Base-by-base conservation (phyloP, 2,329 filamentous ascomycete species). In the Ophiostoma quercus region DNA sequence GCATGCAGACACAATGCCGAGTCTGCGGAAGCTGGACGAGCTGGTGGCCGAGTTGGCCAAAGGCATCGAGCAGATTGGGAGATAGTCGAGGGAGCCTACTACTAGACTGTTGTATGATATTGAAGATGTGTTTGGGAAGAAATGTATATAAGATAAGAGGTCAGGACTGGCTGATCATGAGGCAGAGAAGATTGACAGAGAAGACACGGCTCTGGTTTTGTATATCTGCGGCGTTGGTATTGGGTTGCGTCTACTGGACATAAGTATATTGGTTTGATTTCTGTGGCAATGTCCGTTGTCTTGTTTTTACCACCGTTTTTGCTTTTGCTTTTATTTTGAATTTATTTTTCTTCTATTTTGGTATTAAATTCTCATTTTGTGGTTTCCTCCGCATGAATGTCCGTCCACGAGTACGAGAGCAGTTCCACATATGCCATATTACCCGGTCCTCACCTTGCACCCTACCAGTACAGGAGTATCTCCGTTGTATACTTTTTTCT, bases 1-100 rank as follows among this genome's bases (percentile, higher is more conserved):
- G 39, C 68, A 71, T 47, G 62, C 63, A 37, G 71, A 71, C 67
- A 71, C 71, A 5, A 19, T 41, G 12, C 14, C 41, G 9, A 14
- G 7, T 8, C 22, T 70, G 41, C 29, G 37, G 32, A 22, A 16
- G 6, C 54, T 70, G 9, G 67, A 70, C 22, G 43, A 43, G 1
- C 19, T 41, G 39, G 68, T 71, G 2, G 39, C 39, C 2, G 51
- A 19, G 14, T 57, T 71, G 2, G 19, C 2, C 6, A n/a, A 9
- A 12, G 70, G 37, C 0, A 67, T 68, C 22, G 47, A 67, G 8
- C 60, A 62, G 16, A 12, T 67, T 47, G 65, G 65, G n/a, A 41
- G 12, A 12, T 32, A 66, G 65, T 19, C 16, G 29, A 32, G 3
- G 4, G 14, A 19, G 60, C 25, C 29, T 14, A 3, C 11, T 66